Percentiles rank a stretch among this genome's conserved stretches.
Conservation (phyloP, 148 eudicot species). For the Rhododendron mucronatum region DNA sequence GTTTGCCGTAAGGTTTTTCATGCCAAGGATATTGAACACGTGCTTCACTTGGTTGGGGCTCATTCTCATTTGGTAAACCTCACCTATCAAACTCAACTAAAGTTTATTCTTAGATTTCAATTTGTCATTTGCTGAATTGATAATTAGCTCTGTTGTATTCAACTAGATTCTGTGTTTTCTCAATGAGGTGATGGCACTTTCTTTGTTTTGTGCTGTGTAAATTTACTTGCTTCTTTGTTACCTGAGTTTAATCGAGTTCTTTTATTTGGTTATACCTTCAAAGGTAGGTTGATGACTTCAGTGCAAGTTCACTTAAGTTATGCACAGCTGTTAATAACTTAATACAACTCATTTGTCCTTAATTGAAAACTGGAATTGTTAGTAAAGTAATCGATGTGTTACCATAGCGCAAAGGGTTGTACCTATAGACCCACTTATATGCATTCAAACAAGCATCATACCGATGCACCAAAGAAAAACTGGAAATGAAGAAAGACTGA, state of each 20-base stretch:
- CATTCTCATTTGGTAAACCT: conserved; percentile 45
- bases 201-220: background rate
- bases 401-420: background rate
- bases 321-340: background rate
- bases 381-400: background rate
- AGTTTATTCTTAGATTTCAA: background rate
- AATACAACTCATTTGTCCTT: background rate
- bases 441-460: background rate
- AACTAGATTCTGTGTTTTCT: background rate
- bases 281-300: background rate
- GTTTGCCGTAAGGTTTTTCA: conserved; percentile 83
- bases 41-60: conserved; percentile 66
- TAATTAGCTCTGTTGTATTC: background rate
- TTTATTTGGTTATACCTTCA: background rate
- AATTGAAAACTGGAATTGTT: background rate
- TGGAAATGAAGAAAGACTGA: background rate
- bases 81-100: background rate
- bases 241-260: background rate
- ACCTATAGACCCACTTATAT: background rate
- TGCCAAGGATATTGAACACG: conserved; percentile 83
- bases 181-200: background rate
- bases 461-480: background rate
- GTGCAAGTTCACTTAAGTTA: background rate
- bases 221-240: background rate
- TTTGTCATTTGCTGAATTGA: background rate